Base-by-base conservation (phyloP, 805 yeast species). In the Candida railenensis region DNA sequence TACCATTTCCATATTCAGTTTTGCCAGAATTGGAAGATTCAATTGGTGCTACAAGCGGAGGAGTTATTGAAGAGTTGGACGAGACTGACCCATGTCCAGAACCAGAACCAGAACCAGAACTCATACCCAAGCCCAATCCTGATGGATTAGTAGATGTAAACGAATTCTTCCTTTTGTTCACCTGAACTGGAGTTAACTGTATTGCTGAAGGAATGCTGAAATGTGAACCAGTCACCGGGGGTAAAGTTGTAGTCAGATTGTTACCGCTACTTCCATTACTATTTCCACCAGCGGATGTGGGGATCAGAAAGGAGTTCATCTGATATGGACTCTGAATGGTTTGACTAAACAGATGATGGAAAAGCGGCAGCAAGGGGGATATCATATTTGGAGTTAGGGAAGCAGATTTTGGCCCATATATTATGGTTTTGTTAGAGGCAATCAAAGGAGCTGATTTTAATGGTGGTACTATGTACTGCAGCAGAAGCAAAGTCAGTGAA, bases 311-410 rank as follows among this genome's bases (percentile, higher is more conserved):
- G 9, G 21, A 9, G 8, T 11, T 19, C 22, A 19, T 7, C 18
- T 11, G 21, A 19, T 36, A 36, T 16, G 39, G 39, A 11, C 21
- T n/a, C 39, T 16, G 39, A 12, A 42, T n/a, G 8, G 54, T 47
- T 46, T 63, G 66, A 53, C 55, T 58, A 48, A 67, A 67, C 22
- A 65, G 54, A 49, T 67, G 73, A 50, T 67, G 73, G 53, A 67
- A 71, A 32, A 72, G 59, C 16, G 76, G 76, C 21, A 67, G 61
- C 32, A 72, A 57, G 12, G 76, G 75, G 44, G 67, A 59, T 22
- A 63, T 67, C 52, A 65, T 52, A 45, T 61, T 59, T 22, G 71
- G 67, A 3, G 65, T 57, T 12, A 62, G 53, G 22, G 60, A 52
- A 2, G 62, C 56, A 4, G 63, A 54, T 45, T 49, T 53, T 3